Evolutionary conservation across 2,329 filamentous ascomycete species (phyloP).

Genomic region (Sporothrix curviconia): DNA sequence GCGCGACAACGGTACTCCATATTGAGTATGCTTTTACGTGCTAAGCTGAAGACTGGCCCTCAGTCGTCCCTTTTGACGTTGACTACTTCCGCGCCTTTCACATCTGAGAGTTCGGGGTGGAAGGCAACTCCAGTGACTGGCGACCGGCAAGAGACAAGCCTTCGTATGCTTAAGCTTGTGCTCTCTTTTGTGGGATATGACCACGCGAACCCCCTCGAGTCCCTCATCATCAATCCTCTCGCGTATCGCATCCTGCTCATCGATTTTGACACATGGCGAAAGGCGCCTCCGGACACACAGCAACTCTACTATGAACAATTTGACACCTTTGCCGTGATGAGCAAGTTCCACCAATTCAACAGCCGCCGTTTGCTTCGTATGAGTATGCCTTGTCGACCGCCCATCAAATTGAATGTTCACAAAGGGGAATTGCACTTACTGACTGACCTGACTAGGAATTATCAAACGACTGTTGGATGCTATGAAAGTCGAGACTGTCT

Average conservation of each 20-base stretch:
- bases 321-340: conserved; percentile 76
- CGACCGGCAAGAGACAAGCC: conserved; percentile 47
- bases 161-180: conserved; percentile 67
- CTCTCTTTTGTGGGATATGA: conserved; percentile 87
- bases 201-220: conserved; percentile 69
- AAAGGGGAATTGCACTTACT: too few species aligned
- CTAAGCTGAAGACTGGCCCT: conserved; percentile 60
- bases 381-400: conserved; percentile 62
- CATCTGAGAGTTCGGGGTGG: conserved; percentile 24
- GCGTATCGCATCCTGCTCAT: conserved; percentile 89
- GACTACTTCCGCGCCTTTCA: neutral
- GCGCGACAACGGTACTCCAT: conserved; percentile 91
- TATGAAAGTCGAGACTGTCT: conserved; percentile 76
- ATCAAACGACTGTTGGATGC: conserved; percentile 86
- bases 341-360: conserved; percentile 90
- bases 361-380: conserved; percentile 79
- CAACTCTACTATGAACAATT: conserved; percentile 93
- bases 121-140: conserved; percentile 35
- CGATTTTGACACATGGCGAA: conserved; percentile 89
- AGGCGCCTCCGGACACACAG: conserved; percentile 68
- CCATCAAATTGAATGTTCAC: too few species aligned
- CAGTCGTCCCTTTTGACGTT: conserved; percentile 23
- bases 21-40: conserved; percentile 72
- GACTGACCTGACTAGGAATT: conserved; percentile 53
- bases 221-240: conserved; percentile 90